These are phyloP conservation scores for Aureobasidium zeae DNA, from an alignment of 2,329 filamentous ascomycete species.

Conservation along the genomic window DNA sequence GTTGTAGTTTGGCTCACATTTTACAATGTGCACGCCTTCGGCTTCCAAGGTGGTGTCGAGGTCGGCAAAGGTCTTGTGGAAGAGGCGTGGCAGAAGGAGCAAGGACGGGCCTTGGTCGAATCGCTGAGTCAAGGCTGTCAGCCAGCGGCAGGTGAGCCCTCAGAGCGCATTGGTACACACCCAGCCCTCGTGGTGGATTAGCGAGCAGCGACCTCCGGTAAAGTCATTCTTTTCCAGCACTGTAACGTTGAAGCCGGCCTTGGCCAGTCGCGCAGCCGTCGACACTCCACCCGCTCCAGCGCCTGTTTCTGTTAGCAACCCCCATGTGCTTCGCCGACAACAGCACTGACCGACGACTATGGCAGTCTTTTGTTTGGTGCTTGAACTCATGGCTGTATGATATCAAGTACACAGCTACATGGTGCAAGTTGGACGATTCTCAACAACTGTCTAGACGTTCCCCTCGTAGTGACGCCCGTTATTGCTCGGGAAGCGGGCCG, in stretches of 20 bases:
- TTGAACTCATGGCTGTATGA: not conserved
- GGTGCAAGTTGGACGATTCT: not conserved
- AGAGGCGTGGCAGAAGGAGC: conserved; percentile 61
- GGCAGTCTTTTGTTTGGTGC: conserved; percentile 35
- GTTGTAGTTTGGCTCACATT: conserved; percentile 68
- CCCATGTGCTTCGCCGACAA: conserved; percentile 8
- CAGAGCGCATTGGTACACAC: conserved; percentile 2
- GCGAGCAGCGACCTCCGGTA: conserved; percentile 60
- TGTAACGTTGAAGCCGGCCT: conserved; percentile 61
- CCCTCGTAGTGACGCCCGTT: too few species aligned
- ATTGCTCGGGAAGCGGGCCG: conserved; percentile 7
- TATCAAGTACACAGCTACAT: conserved; percentile 9
- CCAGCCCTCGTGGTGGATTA: conserved; percentile 52
- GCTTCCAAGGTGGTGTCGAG: conserved; percentile 55
- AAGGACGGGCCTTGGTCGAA: conserved; percentile 72
- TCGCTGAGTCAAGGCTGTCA: conserved; percentile 32
- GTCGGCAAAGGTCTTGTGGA: conserved; percentile 59
- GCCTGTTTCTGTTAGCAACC: conserved; percentile 33
- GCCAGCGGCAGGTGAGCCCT: not conserved
- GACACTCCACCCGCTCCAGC: conserved; percentile 63
- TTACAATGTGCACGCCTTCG: conserved; percentile 59
- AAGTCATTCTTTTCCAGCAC: conserved; percentile 70
- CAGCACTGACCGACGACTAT: conserved; percentile 44
- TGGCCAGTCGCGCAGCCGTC: conserved; percentile 61
- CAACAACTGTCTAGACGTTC: too few species aligned